A percentile compares a stretch with the other conserved stretches of the same genome.
Evolutionary conservation across 176 grass and related monocot species (phyloP).

Genomic region (Metroxylon sagu): DNA sequence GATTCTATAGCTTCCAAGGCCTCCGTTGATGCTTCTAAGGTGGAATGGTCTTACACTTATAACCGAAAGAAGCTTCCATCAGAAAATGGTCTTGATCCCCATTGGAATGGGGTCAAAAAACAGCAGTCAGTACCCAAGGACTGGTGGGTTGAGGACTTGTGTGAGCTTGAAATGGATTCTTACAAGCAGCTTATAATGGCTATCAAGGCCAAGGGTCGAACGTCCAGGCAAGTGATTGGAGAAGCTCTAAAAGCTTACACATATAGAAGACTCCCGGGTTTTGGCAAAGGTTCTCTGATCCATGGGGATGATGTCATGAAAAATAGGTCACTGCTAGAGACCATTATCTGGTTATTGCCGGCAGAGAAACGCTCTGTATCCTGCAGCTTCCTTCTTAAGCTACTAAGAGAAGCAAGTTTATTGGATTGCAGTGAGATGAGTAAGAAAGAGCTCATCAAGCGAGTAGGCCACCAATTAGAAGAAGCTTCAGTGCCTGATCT

Average conservation of each 20-base stretch:
- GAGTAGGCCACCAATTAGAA: conserved; percentile 72
- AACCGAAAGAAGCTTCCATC: conserved; percentile 74
- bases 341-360: conserved; percentile 71
- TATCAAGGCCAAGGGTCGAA: conserved; percentile 56
- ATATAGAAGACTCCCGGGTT: conserved; percentile 65
- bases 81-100: conserved; percentile 47
- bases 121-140: conserved; percentile 71
- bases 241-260: conserved; percentile 87
- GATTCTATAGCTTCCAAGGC: conserved; percentile 88
- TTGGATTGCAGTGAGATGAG: conserved; percentile 54
- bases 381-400: conserved; percentile 86
- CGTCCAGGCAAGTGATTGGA: conserved; percentile 56
- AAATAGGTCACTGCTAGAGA: conserved; percentile 65
- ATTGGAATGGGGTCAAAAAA: conserved; percentile 59
- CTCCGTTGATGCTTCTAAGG: conserved; percentile 63
- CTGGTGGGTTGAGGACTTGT: conserved; percentile 95
- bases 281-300: conserved; percentile 65
- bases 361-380: conserved; percentile 75
- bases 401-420: conserved; percentile 70
- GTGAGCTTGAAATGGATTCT: conserved; percentile 66
- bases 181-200: conserved; percentile 68
- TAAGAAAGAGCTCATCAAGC: conserved; percentile 79
- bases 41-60: conserved; percentile 92
- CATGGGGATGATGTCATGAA: conserved; percentile 50
- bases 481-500: conserved; percentile 75